phyloP scores from a whole-genome alignment of 805 yeast species.

The Cyberlindnera petersonii region DNA sequence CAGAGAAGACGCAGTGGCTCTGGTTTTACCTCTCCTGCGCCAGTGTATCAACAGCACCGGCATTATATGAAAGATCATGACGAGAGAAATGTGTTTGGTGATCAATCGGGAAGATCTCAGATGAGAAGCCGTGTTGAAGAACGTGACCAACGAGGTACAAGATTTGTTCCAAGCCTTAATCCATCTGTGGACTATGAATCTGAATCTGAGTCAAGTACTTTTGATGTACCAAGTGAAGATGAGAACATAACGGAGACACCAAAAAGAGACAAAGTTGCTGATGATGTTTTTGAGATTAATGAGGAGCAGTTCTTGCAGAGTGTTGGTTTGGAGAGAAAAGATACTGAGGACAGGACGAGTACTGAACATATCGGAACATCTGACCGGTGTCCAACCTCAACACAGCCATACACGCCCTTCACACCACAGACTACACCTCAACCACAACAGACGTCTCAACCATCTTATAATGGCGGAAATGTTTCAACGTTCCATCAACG shows the following conservation, averaged over 20 bases:
- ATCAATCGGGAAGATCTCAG: conserved; percentile 2
- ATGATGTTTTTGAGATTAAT: conserved; percentile 1
- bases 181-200: background rate
- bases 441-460: no score
- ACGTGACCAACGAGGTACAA: background rate
- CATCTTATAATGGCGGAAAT: no score
- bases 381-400: no score
- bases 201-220: background rate
- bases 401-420: no score
- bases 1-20: conserved; percentile 2
- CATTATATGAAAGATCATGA: no score
- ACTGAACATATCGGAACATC: no score
- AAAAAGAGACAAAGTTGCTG: background rate
- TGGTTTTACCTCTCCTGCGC: conserved; percentile 6
- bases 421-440: no score
- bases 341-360: background rate
- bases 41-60: background rate
- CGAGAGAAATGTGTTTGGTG: background rate
- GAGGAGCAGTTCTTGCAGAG: background rate
- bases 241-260: no score
- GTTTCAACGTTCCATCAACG: no score
- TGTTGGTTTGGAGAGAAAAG: background rate
- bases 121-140: conserved; percentile 2
- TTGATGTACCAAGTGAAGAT: background rate
- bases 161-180: background rate